Base-by-base conservation (phyloP, 495 filamentous ascomycete genomes). In the Immersiella caudata region DNA sequence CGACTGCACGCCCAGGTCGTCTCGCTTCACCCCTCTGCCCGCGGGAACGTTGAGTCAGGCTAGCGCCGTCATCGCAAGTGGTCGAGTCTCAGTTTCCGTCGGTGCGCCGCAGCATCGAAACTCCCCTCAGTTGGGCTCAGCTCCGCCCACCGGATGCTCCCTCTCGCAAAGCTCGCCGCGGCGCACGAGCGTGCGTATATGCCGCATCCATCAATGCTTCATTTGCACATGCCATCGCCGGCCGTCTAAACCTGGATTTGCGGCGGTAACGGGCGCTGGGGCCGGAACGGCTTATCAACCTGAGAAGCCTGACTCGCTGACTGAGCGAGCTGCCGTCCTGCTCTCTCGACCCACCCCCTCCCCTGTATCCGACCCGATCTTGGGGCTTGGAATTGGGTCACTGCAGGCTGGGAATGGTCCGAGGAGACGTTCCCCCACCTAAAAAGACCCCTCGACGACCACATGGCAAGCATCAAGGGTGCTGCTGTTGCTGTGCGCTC, bases 391-490 rank as follows among this genome's bases (percentile, higher is more conserved):
- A 66, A 68, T 68, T 71, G 67, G 67, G 66, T 68, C 66, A 67
- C 49, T 54, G 62, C 59, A 60, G 35, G 65, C 59, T 71, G 67
- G 58, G 54, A 65, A 64, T 52, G 66, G 67, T 68, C 67, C 61
- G 70, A 66, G 66, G 62, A 64, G 68, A 66, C 62, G 50, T 67
- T 65, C 74, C 73, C 73, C 75, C 72, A 70, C 70, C 66, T 60
- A 51, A 65, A n/a, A 64, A 66, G 68, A 46, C 40, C 71, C 78
- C 73, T 72, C 74, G 66, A 71, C 74, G 75, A 80, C 79, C 79
- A 81, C 79, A 80, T 81, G 79, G 79, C 79, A 76, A 79, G 74
- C 73, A 76, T 76, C 76, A 76, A 77, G 76, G 78, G 72, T 80
- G 65, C 40, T 80, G 65, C 40, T 8, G 29, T 33, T 14, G 40